Percentiles rank a stretch among this genome's conserved stretches.
Evolutionary conservation across 805 yeast genomes (phyloP).

Genomic region (Ogataea pilisensis): DNA sequence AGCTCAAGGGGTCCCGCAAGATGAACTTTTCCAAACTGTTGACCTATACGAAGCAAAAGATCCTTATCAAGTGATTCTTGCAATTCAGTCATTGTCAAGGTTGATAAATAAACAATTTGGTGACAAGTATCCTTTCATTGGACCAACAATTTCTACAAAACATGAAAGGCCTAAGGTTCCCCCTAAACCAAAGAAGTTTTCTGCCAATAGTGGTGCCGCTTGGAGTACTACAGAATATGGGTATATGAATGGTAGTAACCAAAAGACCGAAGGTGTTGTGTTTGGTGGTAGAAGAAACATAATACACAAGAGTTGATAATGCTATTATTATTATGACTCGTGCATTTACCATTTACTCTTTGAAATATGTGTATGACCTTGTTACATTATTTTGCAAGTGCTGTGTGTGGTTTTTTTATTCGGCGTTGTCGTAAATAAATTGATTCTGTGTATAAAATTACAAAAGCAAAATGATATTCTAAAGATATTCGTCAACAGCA

Average conservation of each 20-base stretch:
- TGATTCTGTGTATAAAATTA: too few species aligned
- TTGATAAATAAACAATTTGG: conserved; percentile 52
- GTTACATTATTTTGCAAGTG: too few species aligned
- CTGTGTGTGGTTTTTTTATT: too few species aligned
- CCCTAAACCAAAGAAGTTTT: conserved; percentile 47
- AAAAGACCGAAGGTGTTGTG: conserved; percentile 47
- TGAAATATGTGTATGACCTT: too few species aligned
- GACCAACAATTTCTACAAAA: conserved; percentile 51
- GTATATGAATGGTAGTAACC: conserved; percentile 54
- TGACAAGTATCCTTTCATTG: conserved; percentile 46
- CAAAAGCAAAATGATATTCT: too few species aligned
- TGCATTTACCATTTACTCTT: too few species aligned
- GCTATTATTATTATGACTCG: background rate
- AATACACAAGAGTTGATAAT: conserved; percentile 15
- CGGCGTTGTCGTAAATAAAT: too few species aligned
- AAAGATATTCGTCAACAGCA: conserved; percentile 4
- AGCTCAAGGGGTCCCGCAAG: conserved; percentile 67
- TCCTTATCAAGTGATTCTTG: conserved; percentile 73
- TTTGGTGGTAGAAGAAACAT: conserved; percentile 51
- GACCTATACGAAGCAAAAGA: conserved; percentile 73
- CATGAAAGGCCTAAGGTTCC: conserved; percentile 49
- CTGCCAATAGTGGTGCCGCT: conserved; percentile 28
- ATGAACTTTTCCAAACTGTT: conserved; percentile 74
- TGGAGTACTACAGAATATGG: conserved; percentile 65
- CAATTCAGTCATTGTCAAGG: conserved; percentile 70